Evolutionary conservation across 768 basidiomycete species (phyloP).

Genomic region (Kwoniella dendrophila): DNA sequence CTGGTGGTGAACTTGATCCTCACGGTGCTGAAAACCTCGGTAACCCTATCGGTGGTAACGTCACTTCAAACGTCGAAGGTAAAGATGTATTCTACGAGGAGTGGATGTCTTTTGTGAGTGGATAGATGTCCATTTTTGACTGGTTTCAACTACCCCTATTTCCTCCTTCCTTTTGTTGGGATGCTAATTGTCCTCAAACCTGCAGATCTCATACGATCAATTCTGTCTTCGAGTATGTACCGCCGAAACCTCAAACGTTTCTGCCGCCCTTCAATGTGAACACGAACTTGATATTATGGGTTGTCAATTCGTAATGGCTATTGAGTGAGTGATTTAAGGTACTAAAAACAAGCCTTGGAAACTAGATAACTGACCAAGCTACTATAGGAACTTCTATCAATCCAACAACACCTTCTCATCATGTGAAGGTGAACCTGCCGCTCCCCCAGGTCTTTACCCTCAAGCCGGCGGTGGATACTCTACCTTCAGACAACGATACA

Average conservation of each 20-base stretch:
- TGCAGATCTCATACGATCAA: slow-evolving; percentile 58
- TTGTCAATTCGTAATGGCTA: slow-evolving; percentile 55
- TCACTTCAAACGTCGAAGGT: slow-evolving; percentile 55
- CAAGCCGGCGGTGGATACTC: slow-evolving; percentile 46
- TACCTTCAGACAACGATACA: slow-evolving; percentile 56
- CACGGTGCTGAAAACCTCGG: slow-evolving; percentile 57
- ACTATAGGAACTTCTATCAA: slow-evolving; percentile 40
- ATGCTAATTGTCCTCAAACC: background rate
- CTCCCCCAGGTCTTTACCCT: slow-evolving; percentile 58
- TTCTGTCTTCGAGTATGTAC: slow-evolving; percentile 60
- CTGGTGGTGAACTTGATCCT: slow-evolving; percentile 60
- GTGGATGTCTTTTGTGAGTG: slow-evolving; percentile 56
- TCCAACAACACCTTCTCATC: slow-evolving; percentile 57
- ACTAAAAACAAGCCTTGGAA: too few relatives aligned
- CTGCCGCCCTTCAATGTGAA: slow-evolving; percentile 55
- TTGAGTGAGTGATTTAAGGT: slow-evolving; percentile 51
- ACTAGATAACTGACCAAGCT: too few relatives aligned
- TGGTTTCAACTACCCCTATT: background rate
- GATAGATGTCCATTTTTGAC: too few relatives aligned
- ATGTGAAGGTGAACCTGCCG: slow-evolving; percentile 58
- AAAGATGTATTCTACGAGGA: slow-evolving; percentile 58
- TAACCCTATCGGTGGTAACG: slow-evolving; percentile 57
- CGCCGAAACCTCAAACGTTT: slow-evolving; percentile 55
- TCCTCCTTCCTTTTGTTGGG: background rate
- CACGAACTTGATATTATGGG: slow-evolving; percentile 56